A percentile compares a stretch with the other conserved stretches of the same genome.
Conservation (phyloP, 1,284 basidiomycete species). For the Anthracocystis panici-leucophaei region DNA sequence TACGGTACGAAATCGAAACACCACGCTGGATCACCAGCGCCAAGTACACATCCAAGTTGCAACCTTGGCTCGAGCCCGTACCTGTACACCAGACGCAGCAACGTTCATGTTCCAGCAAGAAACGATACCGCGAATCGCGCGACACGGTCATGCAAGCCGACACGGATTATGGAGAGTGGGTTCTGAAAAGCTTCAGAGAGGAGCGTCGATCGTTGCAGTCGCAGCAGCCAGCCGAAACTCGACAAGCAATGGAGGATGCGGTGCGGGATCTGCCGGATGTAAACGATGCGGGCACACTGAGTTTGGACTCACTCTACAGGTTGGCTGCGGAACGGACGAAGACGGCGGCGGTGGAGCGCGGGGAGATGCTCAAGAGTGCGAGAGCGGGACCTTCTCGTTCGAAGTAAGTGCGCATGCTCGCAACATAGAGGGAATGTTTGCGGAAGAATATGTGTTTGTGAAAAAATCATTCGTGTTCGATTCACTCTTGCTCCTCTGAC, state of each 20-base stretch:
- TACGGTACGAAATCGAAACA: constrained; percentile 32
- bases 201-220: constrained; percentile 7
- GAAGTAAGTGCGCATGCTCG: background rate
- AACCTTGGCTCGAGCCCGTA: constrained; percentile 33
- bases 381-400: constrained; percentile 2
- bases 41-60: constrained; percentile 38
- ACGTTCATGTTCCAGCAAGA: constrained; percentile 13
- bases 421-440: background rate
- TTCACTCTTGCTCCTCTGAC: background rate
- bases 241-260: too few species aligned
- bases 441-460: background rate
- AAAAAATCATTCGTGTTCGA: background rate
- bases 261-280: background rate
- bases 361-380: constrained; percentile 24
- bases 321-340: constrained; percentile 37
- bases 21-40: constrained; percentile 33
- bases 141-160: constrained; percentile 22
- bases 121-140: constrained; percentile 19
- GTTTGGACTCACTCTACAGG: constrained; percentile 18
- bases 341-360: constrained; percentile 26
- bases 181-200: constrained; percentile 24
- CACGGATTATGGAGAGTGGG: constrained; percentile 29
- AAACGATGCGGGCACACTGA: constrained; percentile 7
- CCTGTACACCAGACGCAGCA: constrained; percentile 25
- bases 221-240: background rate